Base-by-base conservation (phyloP, 75 land plant species). In the Cunninghamia lanceolata region DNA sequence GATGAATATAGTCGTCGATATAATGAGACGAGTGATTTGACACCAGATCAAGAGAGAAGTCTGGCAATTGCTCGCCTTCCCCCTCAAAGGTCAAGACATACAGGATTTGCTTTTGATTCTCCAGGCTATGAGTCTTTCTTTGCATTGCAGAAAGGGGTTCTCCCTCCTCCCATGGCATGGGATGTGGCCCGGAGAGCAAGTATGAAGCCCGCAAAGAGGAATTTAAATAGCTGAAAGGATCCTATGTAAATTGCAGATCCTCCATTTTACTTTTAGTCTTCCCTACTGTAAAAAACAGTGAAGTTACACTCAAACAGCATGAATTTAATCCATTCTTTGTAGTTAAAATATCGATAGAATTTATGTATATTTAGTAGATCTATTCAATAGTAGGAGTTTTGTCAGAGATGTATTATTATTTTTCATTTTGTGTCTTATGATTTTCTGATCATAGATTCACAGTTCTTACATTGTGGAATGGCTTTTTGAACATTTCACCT, bases 41-140 rank as follows among this genome's bases (percentile, higher is more conserved):
- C 96, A 9, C 91, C 94, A 30, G 96, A 94, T 17, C 93, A 98
- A 81, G 90, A 87, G 59, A 88, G 97, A 83, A 95, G 93, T 82
- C 88, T 91, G 70, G 99, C 95, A 30, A 89, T 98, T 79, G 86
- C 99, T n/a, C 99, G 89, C 89, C 95, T 98, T 50, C 99, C 99
- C n/a, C 87, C 92, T 15, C 96, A 96, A 43, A 90, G 83, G 87
- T 98, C 99, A 4, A 95, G 90, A 84, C 99, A 98, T 86, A 98
- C 99, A 21, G 99, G 99, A 5, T 98, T 97, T 90, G 98, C 99
- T 8, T 98, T 98, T 66, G 99, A 98, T 82, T 98, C 99, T 9
- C 99, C 99, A 21, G 96, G 97, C 1, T 98, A 92, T 59, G 99
- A 98, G 85, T 98, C 99, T 28, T 98, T 98, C 87, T 98, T 98